phyloP scores from a whole-genome alignment of 345 rosid genomes.

The Syzygium aqueum region DNA sequence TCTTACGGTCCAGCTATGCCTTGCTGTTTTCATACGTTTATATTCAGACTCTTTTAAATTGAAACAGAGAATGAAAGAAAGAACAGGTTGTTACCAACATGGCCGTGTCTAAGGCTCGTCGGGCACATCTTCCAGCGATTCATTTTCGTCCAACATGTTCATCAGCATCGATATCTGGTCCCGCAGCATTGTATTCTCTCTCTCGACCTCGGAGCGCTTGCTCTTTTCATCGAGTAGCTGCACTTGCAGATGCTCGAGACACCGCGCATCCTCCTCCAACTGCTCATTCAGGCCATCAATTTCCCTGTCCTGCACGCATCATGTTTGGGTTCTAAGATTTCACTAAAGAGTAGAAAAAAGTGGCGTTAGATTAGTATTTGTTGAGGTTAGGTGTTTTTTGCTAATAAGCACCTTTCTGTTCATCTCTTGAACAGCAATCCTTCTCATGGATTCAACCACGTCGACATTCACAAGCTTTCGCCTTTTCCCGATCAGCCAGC shows the following conservation, averaged over 20 bases:
- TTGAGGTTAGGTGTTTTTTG: neutral
- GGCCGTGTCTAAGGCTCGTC: neutral
- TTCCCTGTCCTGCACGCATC: conserved; percentile 62
- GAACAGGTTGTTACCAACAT: neutral
- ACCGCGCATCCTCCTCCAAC: conserved; percentile 75
- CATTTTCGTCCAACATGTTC: conserved; percentile 70
- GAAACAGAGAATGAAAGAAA: neutral
- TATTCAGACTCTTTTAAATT: neutral
- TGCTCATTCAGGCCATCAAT: conserved; percentile 87
- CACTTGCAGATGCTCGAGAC: conserved; percentile 77
- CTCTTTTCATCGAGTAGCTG: conserved; percentile 77
- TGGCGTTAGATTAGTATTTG: neutral
- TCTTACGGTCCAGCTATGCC: neutral
- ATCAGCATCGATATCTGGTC: conserved; percentile 79
- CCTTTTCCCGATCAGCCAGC: conserved; percentile 93
- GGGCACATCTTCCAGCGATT: conserved; percentile 22
- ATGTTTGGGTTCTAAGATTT: neutral
- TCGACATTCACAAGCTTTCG: conserved; percentile 89
- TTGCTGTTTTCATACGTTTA: neutral
- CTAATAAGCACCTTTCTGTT: conserved; percentile 73
- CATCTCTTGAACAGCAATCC: conserved; percentile 94
- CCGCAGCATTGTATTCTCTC: conserved; percentile 70
- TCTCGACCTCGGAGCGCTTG: conserved; percentile 65
- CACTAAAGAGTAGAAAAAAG: neutral
- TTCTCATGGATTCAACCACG: conserved; percentile 94